Conservation (phyloP, 23 red algal species). For the Pyropia yezoensis region DNA sequence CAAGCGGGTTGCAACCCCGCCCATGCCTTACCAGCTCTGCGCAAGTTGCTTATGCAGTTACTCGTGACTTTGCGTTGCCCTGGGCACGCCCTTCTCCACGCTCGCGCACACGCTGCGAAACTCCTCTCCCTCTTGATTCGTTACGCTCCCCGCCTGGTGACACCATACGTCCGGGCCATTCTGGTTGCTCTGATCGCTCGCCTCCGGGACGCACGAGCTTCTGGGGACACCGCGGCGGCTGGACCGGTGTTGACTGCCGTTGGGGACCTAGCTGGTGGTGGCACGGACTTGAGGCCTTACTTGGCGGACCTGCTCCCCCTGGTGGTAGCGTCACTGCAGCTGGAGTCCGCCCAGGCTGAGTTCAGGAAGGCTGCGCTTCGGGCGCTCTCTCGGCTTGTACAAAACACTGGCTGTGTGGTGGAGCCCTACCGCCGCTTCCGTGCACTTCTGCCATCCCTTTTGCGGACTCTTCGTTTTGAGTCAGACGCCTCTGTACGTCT, state of each 20-base stretch:
- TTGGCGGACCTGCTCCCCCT: conserved; percentile 49
- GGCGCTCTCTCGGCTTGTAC: conserved; percentile 60
- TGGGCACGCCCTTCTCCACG: conserved; percentile 24
- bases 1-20: conserved; percentile 70
- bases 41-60: conserved; percentile 54
- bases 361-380: conserved; percentile 47
- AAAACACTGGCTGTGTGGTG: conserved; percentile 59
- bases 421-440: conserved; percentile 64
- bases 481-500: conserved; percentile 56
- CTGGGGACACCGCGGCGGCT: conserved; percentile 29
- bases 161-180: conserved; percentile 53
- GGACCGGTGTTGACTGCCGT: conserved; percentile 40
- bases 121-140: conserved; percentile 70
- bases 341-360: conserved; percentile 32
- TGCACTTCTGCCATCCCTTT: conserved; percentile 51
- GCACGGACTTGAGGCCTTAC: conserved; percentile 52
- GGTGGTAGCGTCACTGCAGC: conserved; percentile 55
- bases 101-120: conserved; percentile 36
- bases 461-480: conserved; percentile 53
- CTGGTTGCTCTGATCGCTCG: conserved; percentile 40
- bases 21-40: conserved; percentile 50
- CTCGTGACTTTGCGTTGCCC: conserved; percentile 60
- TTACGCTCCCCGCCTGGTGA: conserved; percentile 55
- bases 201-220: conserved; percentile 32
- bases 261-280: conserved; percentile 53